Percentiles rank a stretch among this genome's conserved stretches.
Conservation (phyloP, 495 filamentous ascomycete genomes). For the Podospora appendiculata region DNA sequence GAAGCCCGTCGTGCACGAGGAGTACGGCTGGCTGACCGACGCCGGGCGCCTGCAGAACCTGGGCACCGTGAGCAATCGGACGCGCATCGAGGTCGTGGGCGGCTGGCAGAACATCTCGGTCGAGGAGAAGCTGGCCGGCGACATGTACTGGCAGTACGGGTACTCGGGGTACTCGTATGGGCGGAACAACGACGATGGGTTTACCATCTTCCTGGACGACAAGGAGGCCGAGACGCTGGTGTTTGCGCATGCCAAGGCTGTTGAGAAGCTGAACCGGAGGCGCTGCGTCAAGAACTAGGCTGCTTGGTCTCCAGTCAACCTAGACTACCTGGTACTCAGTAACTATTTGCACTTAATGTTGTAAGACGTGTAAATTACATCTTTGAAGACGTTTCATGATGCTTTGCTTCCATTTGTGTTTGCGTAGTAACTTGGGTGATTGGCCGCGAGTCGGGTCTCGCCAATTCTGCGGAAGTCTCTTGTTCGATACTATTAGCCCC, state of each 20-base stretch:
- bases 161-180: slow-evolving; percentile 45
- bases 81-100: slow-evolving; percentile 38
- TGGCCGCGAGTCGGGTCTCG: no score
- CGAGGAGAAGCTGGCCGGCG: slow-evolving; percentile 41
- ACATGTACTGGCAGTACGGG: slow-evolving; percentile 64
- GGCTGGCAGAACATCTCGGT: slow-evolving; percentile 53
- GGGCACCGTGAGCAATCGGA: slow-evolving; percentile 22
- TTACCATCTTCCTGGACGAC: slow-evolving; percentile 38
- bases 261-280: slow-evolving; percentile 16
- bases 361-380: no score
- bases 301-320: no score
- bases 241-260: slow-evolving; percentile 20
- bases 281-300: background rate
- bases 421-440: no score
- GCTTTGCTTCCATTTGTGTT: no score
- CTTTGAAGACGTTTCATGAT: no score
- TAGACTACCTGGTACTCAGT: no score
- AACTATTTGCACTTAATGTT: no score
- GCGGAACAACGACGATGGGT: slow-evolving; percentile 52
- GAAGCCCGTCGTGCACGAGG: slow-evolving; percentile 64
- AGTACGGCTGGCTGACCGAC: slow-evolving; percentile 50
- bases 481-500: no score
- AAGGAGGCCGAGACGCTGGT: slow-evolving; percentile 33
- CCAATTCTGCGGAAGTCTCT: no score
- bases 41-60: slow-evolving; percentile 29